These are phyloP conservation scores for Chloroidium sp. DNA, from an alignment of 163 green algal species.

Conservation along the genomic window DNA sequence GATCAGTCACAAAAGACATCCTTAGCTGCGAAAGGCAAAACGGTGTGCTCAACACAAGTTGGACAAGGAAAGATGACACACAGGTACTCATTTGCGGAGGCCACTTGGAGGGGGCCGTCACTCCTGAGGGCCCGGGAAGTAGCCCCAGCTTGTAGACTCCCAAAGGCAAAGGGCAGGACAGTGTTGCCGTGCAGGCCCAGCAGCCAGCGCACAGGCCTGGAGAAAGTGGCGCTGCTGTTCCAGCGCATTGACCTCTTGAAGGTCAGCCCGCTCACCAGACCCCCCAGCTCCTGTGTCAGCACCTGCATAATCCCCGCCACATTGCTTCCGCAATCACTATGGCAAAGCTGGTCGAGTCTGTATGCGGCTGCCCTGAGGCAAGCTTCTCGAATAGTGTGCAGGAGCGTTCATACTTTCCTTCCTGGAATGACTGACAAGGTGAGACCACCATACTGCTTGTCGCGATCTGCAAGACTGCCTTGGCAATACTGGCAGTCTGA, in stretches of 20 bases:
- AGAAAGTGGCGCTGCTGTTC: constrained; percentile 60
- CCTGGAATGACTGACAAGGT: too few relatives aligned
- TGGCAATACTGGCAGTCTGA: too few relatives aligned
- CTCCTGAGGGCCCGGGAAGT: constrained; percentile 8
- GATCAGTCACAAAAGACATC: too few relatives aligned
- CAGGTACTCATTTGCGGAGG: not conserved
- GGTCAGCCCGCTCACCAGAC: constrained; percentile 54
- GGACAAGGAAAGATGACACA: not conserved
- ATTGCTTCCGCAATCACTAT: too few relatives aligned
- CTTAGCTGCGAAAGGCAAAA: not conserved
- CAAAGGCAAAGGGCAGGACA: constrained; percentile 64
- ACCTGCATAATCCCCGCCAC: constrained; percentile 34
- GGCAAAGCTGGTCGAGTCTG: not conserved
- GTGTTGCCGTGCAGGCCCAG: constrained; percentile 80
- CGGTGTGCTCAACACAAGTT: not conserved
- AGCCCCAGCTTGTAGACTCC: constrained; percentile 39
- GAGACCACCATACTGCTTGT: too few relatives aligned
- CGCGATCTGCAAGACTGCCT: too few relatives aligned
- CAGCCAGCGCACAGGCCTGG: constrained; percentile 88
- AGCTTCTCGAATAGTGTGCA: too few relatives aligned
- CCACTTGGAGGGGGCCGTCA: not conserved
- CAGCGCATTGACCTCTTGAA: constrained; percentile 95
- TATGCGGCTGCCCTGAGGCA: too few relatives aligned
- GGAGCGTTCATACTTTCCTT: too few relatives aligned
- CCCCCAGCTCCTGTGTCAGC: constrained; percentile 68